Evolutionary conservation across 1,284 basidiomycete species (phyloP).

Genomic region (Cutaneotrichosporon arboriforme): DNA sequence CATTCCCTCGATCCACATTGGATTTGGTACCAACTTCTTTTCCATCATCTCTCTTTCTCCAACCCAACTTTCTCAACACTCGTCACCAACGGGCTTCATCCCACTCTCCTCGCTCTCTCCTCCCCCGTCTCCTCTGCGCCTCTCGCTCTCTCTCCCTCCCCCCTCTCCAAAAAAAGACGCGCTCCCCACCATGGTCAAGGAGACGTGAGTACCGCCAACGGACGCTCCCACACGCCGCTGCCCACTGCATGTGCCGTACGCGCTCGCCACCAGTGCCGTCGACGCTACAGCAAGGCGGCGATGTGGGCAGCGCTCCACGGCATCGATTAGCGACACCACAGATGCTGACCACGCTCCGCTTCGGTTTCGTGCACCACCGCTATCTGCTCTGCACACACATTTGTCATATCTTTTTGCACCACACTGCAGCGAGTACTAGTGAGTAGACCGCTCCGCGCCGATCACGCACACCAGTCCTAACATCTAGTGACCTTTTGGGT

Average conservation of each 20-base stretch:
- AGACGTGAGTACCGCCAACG: constrained; percentile 42
- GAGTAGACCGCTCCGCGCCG: constrained; percentile 12
- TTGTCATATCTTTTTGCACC: background rate
- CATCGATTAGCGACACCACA: background rate
- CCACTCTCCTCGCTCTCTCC: constrained; percentile 2
- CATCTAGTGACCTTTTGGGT: constrained; percentile 64
- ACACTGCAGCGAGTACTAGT: constrained; percentile 68
- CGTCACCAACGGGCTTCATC: background rate
- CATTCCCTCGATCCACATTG: too few species aligned
- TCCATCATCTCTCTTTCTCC: background rate
- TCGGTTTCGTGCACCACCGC: background rate
- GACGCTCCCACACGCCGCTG: background rate
- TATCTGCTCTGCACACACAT: background rate
- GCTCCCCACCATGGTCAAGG: constrained; percentile 44
- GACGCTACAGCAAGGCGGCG: background rate
- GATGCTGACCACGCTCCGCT: constrained; percentile 6
- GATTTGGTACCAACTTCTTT: too few species aligned
- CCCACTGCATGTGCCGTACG: too few species aligned
- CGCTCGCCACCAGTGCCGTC: background rate
- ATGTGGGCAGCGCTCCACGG: background rate
- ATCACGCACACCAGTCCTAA: background rate
- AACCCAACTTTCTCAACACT: background rate
- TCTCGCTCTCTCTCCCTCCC: constrained; percentile 1
- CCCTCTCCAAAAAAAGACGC: background rate
- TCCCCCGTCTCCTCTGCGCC: background rate